Evolutionary conservation across 2,329 filamentous ascomycete species (phyloP), one percentile per base, ranked within the genome.

Genomic region (Paraphoma sp.): DNA sequence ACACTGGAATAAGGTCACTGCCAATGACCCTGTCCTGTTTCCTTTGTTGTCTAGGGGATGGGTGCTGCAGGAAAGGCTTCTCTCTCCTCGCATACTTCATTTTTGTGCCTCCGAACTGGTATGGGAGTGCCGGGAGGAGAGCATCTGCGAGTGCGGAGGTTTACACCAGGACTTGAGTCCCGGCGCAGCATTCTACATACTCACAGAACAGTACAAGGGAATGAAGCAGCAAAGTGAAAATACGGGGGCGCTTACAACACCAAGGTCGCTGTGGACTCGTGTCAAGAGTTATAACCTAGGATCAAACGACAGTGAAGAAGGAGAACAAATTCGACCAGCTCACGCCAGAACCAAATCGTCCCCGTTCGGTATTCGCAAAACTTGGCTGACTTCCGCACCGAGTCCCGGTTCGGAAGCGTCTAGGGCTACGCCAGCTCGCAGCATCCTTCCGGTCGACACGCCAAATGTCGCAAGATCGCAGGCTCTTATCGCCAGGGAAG

Each of bases 81-180:
- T 67, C 8, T 59, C 64, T 2, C 53, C 54, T 7, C 54, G 64
- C 10, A 45, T 62, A 7, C 49, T 69, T 2, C 62, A 67, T 40
- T 62, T 62, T 23, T 57, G 53, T 17, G 38, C 51, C 4, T 30
- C 38, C 1, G 66, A 69, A 44, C 52, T 69, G 1, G 49, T 63
- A 4, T 68, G 62, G 61, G 61, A 69, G 29, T 69, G 64, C 45
- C 49, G 52, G n/a, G 49, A 65, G 33, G 28, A 45, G 1, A 51
- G 28, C 31, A 47, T 28, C 1, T 68, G 63, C 33, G 63, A 67
- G 14, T 66, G 65, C 38, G 56, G 62, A 12, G 51, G 42, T 2
- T 36, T 64, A 6, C 41, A 45, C 11, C 43, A 56, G 16, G 48
- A 56, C 6, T 46, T n/a, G 4, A 53, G 54, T 48, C 51, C 52